Evolutionary conservation across 306 rosid species (phyloP), one percentile per base, ranked within the genome.

Genomic region (Abrus pulchellus): DNA sequence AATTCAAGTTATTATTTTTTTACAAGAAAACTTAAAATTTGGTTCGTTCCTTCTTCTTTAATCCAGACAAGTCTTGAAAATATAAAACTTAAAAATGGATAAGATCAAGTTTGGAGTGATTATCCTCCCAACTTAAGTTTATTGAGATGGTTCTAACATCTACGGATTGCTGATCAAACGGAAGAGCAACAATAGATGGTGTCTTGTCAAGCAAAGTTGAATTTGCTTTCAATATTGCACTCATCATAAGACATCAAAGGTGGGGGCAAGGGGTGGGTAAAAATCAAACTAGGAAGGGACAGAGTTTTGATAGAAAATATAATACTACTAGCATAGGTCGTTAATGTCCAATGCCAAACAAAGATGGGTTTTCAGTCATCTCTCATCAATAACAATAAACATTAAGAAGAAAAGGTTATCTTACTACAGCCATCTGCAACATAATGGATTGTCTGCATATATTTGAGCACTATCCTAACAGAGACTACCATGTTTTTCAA

Each of bases 171-270:
- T 87, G 89, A 64, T 92, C 93, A 77, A 80, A 84, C 63, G 85
- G 74, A 57, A 90, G 80, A 85, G 89, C 80, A 85, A 83, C 75
- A 44, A 93, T 83, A 68, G 86, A 59, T 43, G 85, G 85, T 6
- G 89, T 55, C 89, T 87, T 92, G 79, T 90, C 97, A 2, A 88
- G 82, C 84, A 86, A 64, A 77, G 89, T 82, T 55, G 93, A 79
- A 85, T 76, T 20, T 82, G 83, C 83, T 82, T 89, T 90, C 84
- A 90, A 80, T 68, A 92, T 94, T 92, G 86, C 84, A 77, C 62
- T 50, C 75, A 53, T 77, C 60, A 68, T 47, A 36, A 77, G 65
- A 74, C 30, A 72, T 6, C 29, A 27, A 60, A 83, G 54, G 5
- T 2, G 9, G 27, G 12, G n/a, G 27, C 52, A 11, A 27, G n/a